phyloP scores from a whole-genome alignment of 192 early-diverging fungal genomes.

The Linnemannia schmuckeri region DNA sequence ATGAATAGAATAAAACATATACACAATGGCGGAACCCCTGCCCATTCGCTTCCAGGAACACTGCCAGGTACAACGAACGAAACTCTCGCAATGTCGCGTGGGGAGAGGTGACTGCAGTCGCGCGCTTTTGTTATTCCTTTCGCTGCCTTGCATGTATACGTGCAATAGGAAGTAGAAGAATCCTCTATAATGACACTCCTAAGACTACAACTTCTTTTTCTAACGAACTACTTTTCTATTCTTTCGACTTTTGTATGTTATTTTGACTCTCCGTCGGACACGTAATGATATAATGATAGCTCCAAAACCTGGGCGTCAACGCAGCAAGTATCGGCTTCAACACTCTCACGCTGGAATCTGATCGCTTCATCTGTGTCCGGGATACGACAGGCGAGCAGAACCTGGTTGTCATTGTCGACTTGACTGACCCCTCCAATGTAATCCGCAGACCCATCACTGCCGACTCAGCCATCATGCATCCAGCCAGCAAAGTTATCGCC shows the following conservation, averaged over 20 bases:
- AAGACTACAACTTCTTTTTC: neutral
- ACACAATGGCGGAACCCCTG: slow-evolving; percentile 80
- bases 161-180: neutral
- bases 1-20: slow-evolving; percentile 10
- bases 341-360: slow-evolving; percentile 97
- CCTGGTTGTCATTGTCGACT: slow-evolving; percentile 96
- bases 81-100: neutral
- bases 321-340: slow-evolving; percentile 95
- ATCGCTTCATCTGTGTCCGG: slow-evolving; percentile 97
- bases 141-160: neutral
- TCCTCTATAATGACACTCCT: neutral
- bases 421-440: slow-evolving; percentile 86
- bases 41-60: slow-evolving; percentile 98
- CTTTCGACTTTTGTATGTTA: neutral
- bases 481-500: slow-evolving; percentile 92
- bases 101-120: neutral
- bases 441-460: slow-evolving; percentile 95
- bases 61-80: slow-evolving; percentile 82
- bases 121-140: neutral
- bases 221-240: neutral
- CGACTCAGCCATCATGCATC: slow-evolving; percentile 99
- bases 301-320: slow-evolving; percentile 91
- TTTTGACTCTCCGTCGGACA: slow-evolving; percentile 7
- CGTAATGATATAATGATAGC: slow-evolving; percentile 64
- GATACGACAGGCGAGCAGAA: slow-evolving; percentile 77